Conservation (phyloP, 768 basidiomycete species). For the Calocera cornea region DNA sequence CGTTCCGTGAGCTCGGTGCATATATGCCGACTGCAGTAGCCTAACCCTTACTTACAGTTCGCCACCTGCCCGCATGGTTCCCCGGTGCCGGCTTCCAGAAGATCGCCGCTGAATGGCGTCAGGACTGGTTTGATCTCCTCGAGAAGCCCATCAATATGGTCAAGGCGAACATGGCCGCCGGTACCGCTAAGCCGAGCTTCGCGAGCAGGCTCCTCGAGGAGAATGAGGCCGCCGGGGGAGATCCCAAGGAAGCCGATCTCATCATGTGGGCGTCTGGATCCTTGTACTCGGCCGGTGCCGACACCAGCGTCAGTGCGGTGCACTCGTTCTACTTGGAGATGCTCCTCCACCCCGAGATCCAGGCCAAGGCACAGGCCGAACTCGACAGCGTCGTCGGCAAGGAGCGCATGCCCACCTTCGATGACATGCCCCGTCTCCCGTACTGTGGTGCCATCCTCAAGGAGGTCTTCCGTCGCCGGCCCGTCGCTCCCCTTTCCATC, state of each 20-base stretch:
- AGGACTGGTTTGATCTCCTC: conserved; percentile 5
- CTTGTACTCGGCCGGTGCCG: conserved; percentile 29
- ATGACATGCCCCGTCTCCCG: not conserved
- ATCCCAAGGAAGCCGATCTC: conserved; percentile 19
- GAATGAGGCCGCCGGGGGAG: conserved; percentile 15
- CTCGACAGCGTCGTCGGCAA: not conserved
- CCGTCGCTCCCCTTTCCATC: conserved; percentile 26
- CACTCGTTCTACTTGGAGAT: conserved; percentile 2
- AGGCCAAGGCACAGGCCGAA: conserved; percentile 1
- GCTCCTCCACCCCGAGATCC: conserved; percentile 3
- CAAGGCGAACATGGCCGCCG: conserved; percentile 15
- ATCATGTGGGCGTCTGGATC: conserved; percentile 22
- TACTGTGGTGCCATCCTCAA: conserved; percentile 1
- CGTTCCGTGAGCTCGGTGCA: not conserved
- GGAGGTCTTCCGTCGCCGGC: conserved; percentile 15
- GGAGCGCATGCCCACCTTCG: conserved; percentile 1
- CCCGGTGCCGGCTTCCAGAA: not conserved
- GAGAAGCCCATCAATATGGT: conserved; percentile 7
- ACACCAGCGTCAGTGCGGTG: conserved; percentile 19
- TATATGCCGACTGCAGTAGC: not conserved
- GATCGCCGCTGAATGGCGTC: conserved; percentile 3
- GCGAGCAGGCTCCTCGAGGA: conserved; percentile 24
- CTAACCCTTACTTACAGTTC: conserved; percentile 25
- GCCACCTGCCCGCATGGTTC: conserved; percentile 9
- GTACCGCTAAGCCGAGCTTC: conserved; percentile 24